Conservation (phyloP, 495 filamentous ascomycete genomes). For the Penicillium pulvis region DNA sequence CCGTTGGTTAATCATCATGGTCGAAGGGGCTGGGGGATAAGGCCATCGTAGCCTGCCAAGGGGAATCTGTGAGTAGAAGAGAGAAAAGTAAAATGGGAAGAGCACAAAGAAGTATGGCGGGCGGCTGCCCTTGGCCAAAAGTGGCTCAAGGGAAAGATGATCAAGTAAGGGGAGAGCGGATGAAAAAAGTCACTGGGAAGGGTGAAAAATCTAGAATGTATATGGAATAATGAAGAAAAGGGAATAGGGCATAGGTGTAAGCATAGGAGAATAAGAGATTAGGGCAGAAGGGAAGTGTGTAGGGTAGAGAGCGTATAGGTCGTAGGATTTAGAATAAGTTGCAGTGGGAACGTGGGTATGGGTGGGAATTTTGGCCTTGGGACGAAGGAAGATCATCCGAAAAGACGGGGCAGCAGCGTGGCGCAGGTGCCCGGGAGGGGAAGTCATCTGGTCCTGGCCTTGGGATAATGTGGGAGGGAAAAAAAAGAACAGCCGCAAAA, state of each 20-base stretch:
- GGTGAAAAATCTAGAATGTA: neutral
- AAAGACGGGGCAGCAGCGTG: constrained; percentile 16
- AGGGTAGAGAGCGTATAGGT: constrained; percentile 5
- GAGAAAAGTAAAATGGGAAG: neutral
- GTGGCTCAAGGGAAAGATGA: neutral
- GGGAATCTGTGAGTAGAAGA: neutral
- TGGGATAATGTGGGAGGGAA: neutral
- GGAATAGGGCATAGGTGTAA: neutral
- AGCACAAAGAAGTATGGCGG: neutral
- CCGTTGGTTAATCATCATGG: neutral
- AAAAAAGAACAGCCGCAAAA: neutral
- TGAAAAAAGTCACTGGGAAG: neutral
- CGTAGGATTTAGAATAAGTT: neutral
- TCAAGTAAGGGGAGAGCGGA: neutral
- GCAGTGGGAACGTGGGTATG: constrained; percentile 16
- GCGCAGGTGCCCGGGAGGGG: constrained; percentile 16
- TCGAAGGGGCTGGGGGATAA: neutral
- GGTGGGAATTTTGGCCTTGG: constrained; percentile 17
- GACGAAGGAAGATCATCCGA: constrained; percentile 21
- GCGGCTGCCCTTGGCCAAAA: neutral
- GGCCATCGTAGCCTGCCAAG: neutral
- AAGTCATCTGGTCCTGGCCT: constrained; percentile 4
- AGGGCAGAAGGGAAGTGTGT: neutral
- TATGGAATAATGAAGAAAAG: neutral
- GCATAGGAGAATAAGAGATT: neutral